phyloP scores from a whole-genome alignment of 768 basidiomycete species.

The Gloeophyllum trabeum region DNA sequence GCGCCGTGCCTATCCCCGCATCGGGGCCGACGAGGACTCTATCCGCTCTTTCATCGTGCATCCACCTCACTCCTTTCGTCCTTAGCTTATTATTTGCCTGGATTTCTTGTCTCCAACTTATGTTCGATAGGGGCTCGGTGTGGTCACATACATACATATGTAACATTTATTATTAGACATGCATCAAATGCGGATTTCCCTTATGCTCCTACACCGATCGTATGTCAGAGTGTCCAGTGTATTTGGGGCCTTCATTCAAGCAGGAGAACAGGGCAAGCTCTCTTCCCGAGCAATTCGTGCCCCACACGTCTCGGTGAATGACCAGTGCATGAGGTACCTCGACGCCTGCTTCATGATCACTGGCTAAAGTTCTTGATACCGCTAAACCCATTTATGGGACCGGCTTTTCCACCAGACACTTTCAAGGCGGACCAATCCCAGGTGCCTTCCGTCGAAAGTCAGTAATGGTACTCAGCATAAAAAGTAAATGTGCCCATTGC shows the following conservation, averaged over 20 bases:
- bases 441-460: conserved; percentile 19
- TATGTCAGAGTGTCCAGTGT: too few relatives aligned
- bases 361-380: conserved; percentile 14
- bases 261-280: too few relatives aligned
- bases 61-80: background rate
- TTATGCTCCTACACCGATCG: too few relatives aligned
- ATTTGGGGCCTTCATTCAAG: too few relatives aligned
- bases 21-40: background rate
- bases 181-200: too few relatives aligned
- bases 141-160: background rate
- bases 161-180: too few relatives aligned
- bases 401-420: conserved; percentile 30
- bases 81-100: background rate
- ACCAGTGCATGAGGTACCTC: too few relatives aligned
- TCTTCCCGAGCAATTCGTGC: too few relatives aligned
- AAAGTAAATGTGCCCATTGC: conserved; percentile 20
- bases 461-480: background rate
- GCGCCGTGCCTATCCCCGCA: too few relatives aligned
- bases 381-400: conserved; percentile 14
- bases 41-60: conserved; percentile 1
- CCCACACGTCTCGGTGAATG: too few relatives aligned
- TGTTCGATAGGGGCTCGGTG: background rate
- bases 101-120: background rate
- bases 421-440: conserved; percentile 42
- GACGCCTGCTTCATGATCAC: conserved; percentile 5